phyloP scores from a whole-genome alignment of 2,329 filamentous ascomycete genomes.

The Didymellaceae sp. region DNA sequence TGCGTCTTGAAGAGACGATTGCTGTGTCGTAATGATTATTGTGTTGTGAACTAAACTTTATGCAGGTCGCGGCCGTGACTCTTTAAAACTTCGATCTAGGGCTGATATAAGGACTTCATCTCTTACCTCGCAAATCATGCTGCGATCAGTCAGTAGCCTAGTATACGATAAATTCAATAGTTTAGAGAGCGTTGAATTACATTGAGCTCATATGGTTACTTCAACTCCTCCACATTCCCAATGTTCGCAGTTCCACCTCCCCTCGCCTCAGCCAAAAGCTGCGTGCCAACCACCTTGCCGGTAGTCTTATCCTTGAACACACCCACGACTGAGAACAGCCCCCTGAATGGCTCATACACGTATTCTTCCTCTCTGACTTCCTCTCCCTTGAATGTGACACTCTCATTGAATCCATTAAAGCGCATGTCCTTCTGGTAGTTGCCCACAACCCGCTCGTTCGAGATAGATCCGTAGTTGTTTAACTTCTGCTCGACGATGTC shows the following conservation, averaged over 20 bases:
- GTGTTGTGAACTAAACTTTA: too few relatives aligned
- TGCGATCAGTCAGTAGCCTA: too few relatives aligned
- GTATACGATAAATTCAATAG: too few relatives aligned
- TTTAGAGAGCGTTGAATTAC: too few relatives aligned
- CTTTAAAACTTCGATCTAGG: too few relatives aligned
- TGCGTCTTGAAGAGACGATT: too few relatives aligned
- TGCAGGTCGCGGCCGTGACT: too few relatives aligned
- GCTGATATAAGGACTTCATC: too few relatives aligned
- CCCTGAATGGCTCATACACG: constrained; percentile 60
- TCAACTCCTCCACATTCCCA: constrained; percentile 32
- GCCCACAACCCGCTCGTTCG: constrained; percentile 54
- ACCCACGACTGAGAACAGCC: constrained; percentile 52
- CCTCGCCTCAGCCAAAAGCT: constrained; percentile 60
- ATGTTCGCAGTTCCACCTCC: constrained; percentile 62
- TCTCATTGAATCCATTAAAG: constrained; percentile 60
- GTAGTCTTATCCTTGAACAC: constrained; percentile 58
- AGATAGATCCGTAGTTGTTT: constrained; percentile 61
- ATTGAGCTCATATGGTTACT: too few relatives aligned
- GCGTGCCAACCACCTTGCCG: constrained; percentile 59
- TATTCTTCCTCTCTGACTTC: constrained; percentile 61
- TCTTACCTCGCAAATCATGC: too few relatives aligned
- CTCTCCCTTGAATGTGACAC: constrained; percentile 50
- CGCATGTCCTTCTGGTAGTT: constrained; percentile 60
- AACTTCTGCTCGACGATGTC: constrained; percentile 61
- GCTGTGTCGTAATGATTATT: too few relatives aligned